Percentiles rank a stretch among this genome's conserved stretches.
These are phyloP conservation scores for Notholithocarpus densiflorus DNA, from an alignment of 306 rosid species.

Conservation along the genomic window DNA sequence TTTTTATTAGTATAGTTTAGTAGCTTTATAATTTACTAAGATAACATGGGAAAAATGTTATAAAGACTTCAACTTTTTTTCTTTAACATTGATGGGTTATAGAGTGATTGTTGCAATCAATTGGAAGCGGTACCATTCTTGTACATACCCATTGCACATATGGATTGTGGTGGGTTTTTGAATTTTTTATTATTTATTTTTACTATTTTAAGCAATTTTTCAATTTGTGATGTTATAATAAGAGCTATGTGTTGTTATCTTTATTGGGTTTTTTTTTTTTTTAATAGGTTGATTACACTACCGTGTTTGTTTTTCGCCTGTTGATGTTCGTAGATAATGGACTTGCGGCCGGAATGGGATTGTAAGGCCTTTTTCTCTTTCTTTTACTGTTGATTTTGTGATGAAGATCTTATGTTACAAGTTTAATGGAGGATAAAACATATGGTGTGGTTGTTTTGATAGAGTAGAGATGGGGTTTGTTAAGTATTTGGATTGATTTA, in stretches of 20 bases:
- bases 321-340: conserved; percentile 98
- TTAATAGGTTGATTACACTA: conserved; percentile 82
- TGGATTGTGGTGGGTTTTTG: conserved; percentile 82
- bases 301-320: conserved; percentile 87
- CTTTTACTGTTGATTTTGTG: conserved; percentile 9
- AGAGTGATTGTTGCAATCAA: conserved; percentile 87
- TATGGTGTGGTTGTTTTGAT: conserved; percentile 5
- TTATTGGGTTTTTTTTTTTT: not conserved
- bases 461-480: not conserved
- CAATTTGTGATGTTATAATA: not conserved
- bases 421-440: not conserved
- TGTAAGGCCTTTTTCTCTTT: conserved; percentile 64
- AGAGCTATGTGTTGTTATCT: not conserved
- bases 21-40: not conserved
- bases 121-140: conserved; percentile 82
- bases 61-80: not conserved
- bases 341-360: conserved; percentile 96
- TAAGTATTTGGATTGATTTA: not conserved
- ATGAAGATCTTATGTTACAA: not conserved
- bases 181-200: not conserved
- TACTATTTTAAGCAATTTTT: conserved; percentile 1
- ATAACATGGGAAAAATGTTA: not conserved
- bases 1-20: not conserved
- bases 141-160: conserved; percentile 84
- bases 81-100: conserved; percentile 28